phyloP scores from a whole-genome alignment of 2,329 filamentous ascomycete species.

The Davidsoniella neocaledoniae region DNA sequence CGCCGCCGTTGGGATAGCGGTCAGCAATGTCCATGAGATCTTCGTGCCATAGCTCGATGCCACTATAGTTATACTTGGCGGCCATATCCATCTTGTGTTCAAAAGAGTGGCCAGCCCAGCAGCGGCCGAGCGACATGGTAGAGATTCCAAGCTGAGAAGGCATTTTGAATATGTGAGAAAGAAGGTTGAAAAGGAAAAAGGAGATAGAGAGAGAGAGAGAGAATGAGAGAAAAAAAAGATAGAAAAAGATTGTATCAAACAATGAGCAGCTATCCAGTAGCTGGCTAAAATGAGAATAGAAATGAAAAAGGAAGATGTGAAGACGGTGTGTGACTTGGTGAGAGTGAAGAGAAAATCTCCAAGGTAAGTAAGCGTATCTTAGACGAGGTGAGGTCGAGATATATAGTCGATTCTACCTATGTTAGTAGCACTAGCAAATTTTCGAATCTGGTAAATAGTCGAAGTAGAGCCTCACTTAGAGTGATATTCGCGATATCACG shows the following conservation, averaged over 20 bases:
- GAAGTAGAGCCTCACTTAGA: too few relatives aligned
- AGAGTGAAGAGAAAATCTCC: too few relatives aligned
- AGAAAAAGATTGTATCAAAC: background rate
- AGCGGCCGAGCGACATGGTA: conserved; percentile 61
- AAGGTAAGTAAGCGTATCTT: too few relatives aligned
- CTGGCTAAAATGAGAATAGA: background rate
- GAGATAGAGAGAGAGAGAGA: background rate
- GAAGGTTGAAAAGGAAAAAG: background rate
- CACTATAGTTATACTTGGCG: conserved; percentile 43
- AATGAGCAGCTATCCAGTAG: background rate
- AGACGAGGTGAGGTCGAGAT: too few relatives aligned
- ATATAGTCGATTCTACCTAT: too few relatives aligned
- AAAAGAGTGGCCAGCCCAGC: conserved; percentile 49
- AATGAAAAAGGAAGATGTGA: background rate
- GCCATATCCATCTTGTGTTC: conserved; percentile 53
- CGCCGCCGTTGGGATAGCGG: conserved; percentile 22
- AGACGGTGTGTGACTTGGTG: too few relatives aligned
- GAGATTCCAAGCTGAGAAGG: conserved; percentile 49
- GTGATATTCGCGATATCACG: too few relatives aligned
- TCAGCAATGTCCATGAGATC: conserved; percentile 48
- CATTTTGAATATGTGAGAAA: conserved; percentile 21
- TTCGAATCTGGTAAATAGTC: too few relatives aligned
- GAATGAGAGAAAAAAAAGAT: background rate
- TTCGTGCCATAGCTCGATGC: conserved; percentile 64
- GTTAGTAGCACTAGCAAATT: too few relatives aligned